Conservation (phyloP, 140 eudicot species). For the Oenanthe javanica region DNA sequence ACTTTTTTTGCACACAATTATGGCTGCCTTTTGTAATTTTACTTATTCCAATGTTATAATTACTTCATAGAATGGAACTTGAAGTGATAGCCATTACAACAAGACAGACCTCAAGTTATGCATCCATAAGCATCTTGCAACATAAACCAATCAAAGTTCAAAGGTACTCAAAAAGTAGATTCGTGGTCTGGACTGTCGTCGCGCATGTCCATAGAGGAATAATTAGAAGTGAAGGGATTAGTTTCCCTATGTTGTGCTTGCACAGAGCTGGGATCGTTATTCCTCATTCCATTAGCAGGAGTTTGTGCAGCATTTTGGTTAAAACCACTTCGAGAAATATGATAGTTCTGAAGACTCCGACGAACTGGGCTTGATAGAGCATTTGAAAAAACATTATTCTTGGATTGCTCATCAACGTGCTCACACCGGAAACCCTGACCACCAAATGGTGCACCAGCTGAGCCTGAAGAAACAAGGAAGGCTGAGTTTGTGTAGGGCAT, state of each 20-base stretch:
- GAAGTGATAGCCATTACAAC: too few species aligned
- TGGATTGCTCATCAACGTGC: slow-evolving; percentile 44
- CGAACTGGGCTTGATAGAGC: slow-evolving; percentile 93
- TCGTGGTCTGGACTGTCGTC: slow-evolving; percentile 47
- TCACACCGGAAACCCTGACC: slow-evolving; percentile 37
- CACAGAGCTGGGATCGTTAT: slow-evolving; percentile 22
- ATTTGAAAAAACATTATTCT: slow-evolving; percentile 66
- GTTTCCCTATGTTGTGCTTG: slow-evolving; percentile 21
- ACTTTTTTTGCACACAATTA: too few species aligned
- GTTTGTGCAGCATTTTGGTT: slow-evolving; percentile 17
- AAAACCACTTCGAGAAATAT: slow-evolving; percentile 47
- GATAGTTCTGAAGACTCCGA: slow-evolving; percentile 78
- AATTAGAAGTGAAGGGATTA: slow-evolving; percentile 22
- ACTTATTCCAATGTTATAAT: too few species aligned
- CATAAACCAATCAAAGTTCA: too few species aligned
- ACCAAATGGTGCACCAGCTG: slow-evolving; percentile 38
- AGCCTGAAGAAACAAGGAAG: slow-evolving; percentile 28
- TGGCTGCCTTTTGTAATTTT: too few species aligned
- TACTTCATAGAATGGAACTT: too few species aligned
- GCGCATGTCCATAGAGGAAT: slow-evolving; percentile 85
- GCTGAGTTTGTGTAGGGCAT: background rate
- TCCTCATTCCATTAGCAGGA: slow-evolving; percentile 20
- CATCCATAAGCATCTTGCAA: too few species aligned
- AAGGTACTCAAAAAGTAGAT: too few species aligned
- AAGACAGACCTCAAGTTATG: too few species aligned